phyloP scores from a whole-genome alignment of 306 rosid genomes.

The Chamaecrista fasciculata region DNA sequence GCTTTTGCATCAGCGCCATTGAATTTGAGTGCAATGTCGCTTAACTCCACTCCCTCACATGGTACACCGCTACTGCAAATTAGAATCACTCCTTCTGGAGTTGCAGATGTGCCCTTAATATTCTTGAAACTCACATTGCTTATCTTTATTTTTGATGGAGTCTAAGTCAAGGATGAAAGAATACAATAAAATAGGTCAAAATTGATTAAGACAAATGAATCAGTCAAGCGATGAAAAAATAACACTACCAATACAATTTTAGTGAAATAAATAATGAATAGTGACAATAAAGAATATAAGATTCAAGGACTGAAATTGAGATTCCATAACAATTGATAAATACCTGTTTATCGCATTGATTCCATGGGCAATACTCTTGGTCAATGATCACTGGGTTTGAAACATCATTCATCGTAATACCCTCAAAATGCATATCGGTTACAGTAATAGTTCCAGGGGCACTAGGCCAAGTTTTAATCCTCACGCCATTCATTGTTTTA shows the following conservation, averaged over 20 bases:
- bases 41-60: neutral
- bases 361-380: too few species aligned
- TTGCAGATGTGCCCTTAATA: too few species aligned
- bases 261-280: neutral
- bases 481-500: conserved; percentile 33
- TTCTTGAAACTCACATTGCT: too few species aligned
- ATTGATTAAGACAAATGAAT: too few species aligned
- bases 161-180: neutral
- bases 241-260: too few species aligned
- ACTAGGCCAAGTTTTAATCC: conserved; percentile 46
- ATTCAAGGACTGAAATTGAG: neutral
- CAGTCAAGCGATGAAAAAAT: too few species aligned
- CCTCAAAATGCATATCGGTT: conserved; percentile 35
- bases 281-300: neutral
- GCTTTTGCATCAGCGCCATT: neutral
- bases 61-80: neutral
- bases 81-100: too few species aligned
- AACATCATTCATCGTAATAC: conserved; percentile 37
- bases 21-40: neutral
- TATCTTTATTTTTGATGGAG: too few species aligned
- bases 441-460: neutral
- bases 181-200: too few species aligned
- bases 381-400: conserved; percentile 23
- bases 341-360: conserved; percentile 32
- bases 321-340: too few species aligned